phyloP scores from a whole-genome alignment of 2,329 filamentous ascomycete genomes.

The Byssothecium circinans region DNA sequence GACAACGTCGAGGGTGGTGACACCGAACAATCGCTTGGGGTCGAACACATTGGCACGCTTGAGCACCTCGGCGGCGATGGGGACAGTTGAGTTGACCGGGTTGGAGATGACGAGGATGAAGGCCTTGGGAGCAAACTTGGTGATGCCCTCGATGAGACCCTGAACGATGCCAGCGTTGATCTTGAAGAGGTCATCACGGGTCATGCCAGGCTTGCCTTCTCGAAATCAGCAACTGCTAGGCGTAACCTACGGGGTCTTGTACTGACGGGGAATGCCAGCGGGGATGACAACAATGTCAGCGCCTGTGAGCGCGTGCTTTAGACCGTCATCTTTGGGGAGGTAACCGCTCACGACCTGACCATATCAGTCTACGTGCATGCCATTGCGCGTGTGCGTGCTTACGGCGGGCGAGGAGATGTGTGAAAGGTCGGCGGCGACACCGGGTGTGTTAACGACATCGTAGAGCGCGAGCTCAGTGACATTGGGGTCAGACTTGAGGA shows the following conservation, averaged over 20 bases:
- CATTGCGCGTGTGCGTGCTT: constrained; percentile 40
- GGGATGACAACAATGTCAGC: constrained; percentile 97
- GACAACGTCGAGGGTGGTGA: constrained; percentile 97
- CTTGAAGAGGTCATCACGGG: constrained; percentile 98
- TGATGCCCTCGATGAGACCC: constrained; percentile 84
- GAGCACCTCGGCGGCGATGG: constrained; percentile 94
- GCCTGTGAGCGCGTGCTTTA: constrained; percentile 85
- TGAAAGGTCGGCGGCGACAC: constrained; percentile 92
- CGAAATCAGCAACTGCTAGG: constrained; percentile 16
- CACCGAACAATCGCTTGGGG: constrained; percentile 93
- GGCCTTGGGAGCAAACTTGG: constrained; percentile 87
- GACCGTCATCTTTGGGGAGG: constrained; percentile 80
- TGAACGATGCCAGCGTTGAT: constrained; percentile 99
- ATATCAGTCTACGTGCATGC: constrained; percentile 18
- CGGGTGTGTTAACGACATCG: constrained; percentile 98
- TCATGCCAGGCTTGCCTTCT: constrained; percentile 97
- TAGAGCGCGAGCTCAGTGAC: constrained; percentile 94
- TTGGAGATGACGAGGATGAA: constrained; percentile 98
- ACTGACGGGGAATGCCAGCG: constrained; percentile 89
- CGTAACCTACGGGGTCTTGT: background rate
- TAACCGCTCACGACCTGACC: constrained; percentile 76
- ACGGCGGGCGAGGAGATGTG: constrained; percentile 92
- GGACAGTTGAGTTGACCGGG: constrained; percentile 98
- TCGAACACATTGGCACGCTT: constrained; percentile 93
- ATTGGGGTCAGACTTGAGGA: constrained; percentile 86